These are phyloP conservation scores for Salix brachista DNA, from an alignment of 345 rosid species.

Conservation along the genomic window DNA sequence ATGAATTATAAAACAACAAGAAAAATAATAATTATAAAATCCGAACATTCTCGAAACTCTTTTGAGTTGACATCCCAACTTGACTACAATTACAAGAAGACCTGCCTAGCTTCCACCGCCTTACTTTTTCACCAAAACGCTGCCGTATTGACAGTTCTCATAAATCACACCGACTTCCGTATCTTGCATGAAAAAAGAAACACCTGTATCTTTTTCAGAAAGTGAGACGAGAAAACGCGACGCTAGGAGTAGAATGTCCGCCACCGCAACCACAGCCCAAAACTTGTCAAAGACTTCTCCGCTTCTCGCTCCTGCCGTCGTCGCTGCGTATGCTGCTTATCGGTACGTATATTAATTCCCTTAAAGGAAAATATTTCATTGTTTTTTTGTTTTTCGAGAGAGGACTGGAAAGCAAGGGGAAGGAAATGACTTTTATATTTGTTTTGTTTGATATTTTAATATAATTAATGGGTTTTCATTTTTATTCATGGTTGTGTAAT, in stretches of 20 bases:
- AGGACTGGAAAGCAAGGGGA: neutral
- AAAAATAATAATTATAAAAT: no score
- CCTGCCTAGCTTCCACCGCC: neutral
- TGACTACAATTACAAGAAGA: neutral
- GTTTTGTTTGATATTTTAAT: no score
- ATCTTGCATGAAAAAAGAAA: neutral
- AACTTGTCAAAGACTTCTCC: neutral
- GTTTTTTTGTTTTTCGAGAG: neutral
- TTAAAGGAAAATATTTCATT: neutral
- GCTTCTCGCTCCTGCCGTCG: neutral
- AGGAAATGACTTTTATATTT: no score
- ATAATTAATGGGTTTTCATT: no score
- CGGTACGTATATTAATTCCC: slow-evolving; percentile 1
- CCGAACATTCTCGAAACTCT: no score
- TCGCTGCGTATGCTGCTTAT: neutral
- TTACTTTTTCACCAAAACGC: neutral
- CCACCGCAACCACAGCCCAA: slow-evolving; percentile 5
- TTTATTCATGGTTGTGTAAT: no score
- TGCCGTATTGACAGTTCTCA: no score
- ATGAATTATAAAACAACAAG: no score
- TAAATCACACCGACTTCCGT: neutral
- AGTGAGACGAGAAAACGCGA: neutral
- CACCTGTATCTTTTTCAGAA: neutral
- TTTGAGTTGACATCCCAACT: no score
- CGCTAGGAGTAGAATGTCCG: neutral